Evolutionary conservation across 768 basidiomycete genomes (phyloP), one percentile per base, ranked within the genome.

Genomic region (Trametes maxima): DNA sequence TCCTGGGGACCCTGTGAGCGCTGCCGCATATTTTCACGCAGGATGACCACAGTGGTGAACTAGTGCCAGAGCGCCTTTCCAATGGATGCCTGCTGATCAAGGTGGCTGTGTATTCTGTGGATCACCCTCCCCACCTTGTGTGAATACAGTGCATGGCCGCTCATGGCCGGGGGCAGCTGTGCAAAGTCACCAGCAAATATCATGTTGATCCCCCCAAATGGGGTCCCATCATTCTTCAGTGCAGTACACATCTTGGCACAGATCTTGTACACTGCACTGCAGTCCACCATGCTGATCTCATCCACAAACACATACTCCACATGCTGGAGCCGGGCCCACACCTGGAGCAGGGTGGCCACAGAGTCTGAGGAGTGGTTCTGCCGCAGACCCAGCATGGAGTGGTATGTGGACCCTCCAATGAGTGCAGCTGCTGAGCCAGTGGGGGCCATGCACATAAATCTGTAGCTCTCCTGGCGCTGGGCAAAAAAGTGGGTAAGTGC

Each of bases 161-260:
- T 19, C 42, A 42, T 24, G 66, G 70, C 28, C 11, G 60, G 78
- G 10, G 77, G 77, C 1, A 80, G 59, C 46, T 81, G 79, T 6
- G 76, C 77, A 74, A 80, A 80, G 54, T 81, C 79, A n/a, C 79
- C 78, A 16, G 78, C 76, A 60, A 80, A 72, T 21, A 80, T 75
- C 44, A 80, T 72, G 56, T 76, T 77, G 22, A 77, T 67, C 0
- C 77, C 76, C 25, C 76, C 76, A 67, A 76, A 78, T 2, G 72
- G 63, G 12, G 45, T 45, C 35, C 67, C 68, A n/a, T 36, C 12
- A 12, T 59, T 47, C 28, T 64, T 62, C 11, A 60, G 21, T 10
- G 68, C 65, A 24, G 62, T 54, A n/a, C 65, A 50, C 3, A 77
- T 54, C 21, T 63, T 57, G 3, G 59, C 60, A 67, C 58, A 69